These are phyloP conservation scores for Suillus variegatus DNA, from an alignment of 768 basidiomycete genomes.

Conservation along the genomic window DNA sequence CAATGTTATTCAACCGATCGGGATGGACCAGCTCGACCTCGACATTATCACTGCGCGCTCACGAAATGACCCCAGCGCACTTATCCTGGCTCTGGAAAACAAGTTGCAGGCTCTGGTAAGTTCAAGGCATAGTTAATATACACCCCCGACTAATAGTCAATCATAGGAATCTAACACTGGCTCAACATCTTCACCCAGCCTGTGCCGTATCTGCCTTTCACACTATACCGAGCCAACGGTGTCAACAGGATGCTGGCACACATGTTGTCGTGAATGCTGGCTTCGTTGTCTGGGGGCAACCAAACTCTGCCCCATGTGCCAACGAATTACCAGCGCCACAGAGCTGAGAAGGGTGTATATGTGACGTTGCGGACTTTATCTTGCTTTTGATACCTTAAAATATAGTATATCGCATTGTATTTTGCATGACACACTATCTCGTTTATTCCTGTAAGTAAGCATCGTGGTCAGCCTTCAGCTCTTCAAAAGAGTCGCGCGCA, in stretches of 20 bases:
- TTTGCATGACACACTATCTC: neutral
- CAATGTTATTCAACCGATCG: conserved; percentile 42
- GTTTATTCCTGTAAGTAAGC: neutral
- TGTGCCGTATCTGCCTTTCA: conserved; percentile 82
- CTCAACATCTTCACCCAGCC: conserved; percentile 39
- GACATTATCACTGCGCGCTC: conserved; percentile 52
- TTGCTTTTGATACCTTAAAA: neutral
- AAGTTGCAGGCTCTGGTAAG: conserved; percentile 61
- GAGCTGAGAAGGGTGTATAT: conserved; percentile 79
- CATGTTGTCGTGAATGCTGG: conserved; percentile 83
- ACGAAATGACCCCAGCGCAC: conserved; percentile 46
- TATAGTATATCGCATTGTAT: neutral
- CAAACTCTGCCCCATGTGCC: conserved; percentile 85
- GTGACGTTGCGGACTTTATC: conserved; percentile 27
- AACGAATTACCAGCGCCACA: conserved; percentile 76
- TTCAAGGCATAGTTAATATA: conserved; percentile 9
- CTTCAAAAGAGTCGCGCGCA: neutral
- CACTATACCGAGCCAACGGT: conserved; percentile 76
- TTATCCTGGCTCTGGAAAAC: conserved; percentile 58
- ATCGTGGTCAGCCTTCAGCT: neutral
- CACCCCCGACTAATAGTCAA: neutral
- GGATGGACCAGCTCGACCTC: conserved; percentile 47
- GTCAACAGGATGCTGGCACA: conserved; percentile 88
- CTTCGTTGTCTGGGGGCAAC: conserved; percentile 81
- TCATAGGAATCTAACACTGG: conserved; percentile 2